A percentile compares a stretch with the other conserved stretches of the same genome.
These are phyloP conservation scores for Vitis rupestris DNA, from an alignment of 164 flowering plant genomes.

Conservation along the genomic window DNA sequence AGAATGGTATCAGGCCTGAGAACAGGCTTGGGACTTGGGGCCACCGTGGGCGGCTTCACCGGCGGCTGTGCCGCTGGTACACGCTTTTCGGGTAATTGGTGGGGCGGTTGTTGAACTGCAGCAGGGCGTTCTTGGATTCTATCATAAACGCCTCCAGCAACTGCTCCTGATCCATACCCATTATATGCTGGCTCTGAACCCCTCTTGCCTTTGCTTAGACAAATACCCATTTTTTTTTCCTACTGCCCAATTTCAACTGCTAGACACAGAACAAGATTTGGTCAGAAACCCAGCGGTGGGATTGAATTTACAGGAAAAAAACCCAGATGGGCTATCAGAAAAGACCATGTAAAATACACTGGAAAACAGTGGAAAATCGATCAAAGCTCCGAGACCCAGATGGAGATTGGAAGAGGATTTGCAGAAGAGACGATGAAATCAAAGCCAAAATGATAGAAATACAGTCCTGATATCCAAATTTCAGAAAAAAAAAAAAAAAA, in stretches of 20 bases:
- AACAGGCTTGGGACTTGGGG: conserved; percentile 28
- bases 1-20: conserved; percentile 57
- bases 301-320: not conserved
- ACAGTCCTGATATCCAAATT: not conserved
- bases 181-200: conserved; percentile 13
- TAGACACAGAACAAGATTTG: not conserved
- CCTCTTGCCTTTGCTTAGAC: conserved; percentile 27
- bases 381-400: not conserved
- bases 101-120: conserved; percentile 20
- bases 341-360: not conserved
- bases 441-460: not conserved
- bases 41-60: conserved; percentile 14
- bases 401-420: not conserved
- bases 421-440: not conserved
- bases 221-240: conserved; percentile 30
- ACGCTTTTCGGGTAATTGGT: conserved; percentile 23
- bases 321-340: not conserved
- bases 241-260: not conserved
- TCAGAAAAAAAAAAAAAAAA: not conserved
- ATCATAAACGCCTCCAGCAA: conserved; percentile 4
- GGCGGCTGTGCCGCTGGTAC: conserved; percentile 4
- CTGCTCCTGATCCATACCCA: conserved; percentile 19
- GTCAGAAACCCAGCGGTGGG: not conserved
- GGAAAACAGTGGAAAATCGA: too few relatives aligned
- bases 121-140: conserved; percentile 12